Base-by-base conservation (phyloP, 1,284 basidiomycete species). In the Ganoderma meredithae region DNA sequence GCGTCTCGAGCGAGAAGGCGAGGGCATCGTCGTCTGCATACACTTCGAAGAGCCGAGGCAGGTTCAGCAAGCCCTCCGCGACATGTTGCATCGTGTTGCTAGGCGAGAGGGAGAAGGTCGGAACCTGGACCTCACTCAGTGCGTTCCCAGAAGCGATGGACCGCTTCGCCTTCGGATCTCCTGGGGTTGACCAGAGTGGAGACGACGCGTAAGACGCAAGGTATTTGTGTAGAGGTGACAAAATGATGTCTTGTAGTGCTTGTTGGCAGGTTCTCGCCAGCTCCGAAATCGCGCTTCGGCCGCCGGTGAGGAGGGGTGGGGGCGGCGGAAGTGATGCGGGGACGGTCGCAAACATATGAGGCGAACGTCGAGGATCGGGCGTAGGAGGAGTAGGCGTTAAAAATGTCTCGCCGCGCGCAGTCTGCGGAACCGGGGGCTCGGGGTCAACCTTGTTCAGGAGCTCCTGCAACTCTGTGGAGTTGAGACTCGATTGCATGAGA, bases 41-140 rank as follows among this genome's bases (percentile, higher is more conserved):
- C 19, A 96, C 93, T 78, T 99, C 97, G 77, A 99, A 97, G 25
- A 99, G 83, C 61, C 97, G 84, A 1, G 97, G 95, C 6, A 99
- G 87, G 80, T 98, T 98, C 49, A 99, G 85, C 60, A 99, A 82
- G 6, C 95, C 96, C 77, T 99, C 98, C 6, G 95, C 94, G 19
- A 99, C 90, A 61, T 91, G 89, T 69, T 96, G 93, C 73, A 98
- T 93, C 1, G 88, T 90, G 66, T 95, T 93, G 55, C 92, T 98
- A 0, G 96, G 96, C 13, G 94, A 95, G 17, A 97, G 85, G 1
- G 96, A 98, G 81, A 99, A 99, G 4, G 89, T 94, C 2, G 97
- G 97, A n/a, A 99, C 89, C 47, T 88, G 85, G 33, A 96, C 84
- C 68, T 95, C 93, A 78, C 85, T 88, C 41, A 82, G 75, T 53